Percentiles rank a stretch among this genome's conserved stretches.
These are phyloP conservation scores for Boletus bicolor DNA, from an alignment of 768 basidiomycete genomes.

Conservation along the genomic window DNA sequence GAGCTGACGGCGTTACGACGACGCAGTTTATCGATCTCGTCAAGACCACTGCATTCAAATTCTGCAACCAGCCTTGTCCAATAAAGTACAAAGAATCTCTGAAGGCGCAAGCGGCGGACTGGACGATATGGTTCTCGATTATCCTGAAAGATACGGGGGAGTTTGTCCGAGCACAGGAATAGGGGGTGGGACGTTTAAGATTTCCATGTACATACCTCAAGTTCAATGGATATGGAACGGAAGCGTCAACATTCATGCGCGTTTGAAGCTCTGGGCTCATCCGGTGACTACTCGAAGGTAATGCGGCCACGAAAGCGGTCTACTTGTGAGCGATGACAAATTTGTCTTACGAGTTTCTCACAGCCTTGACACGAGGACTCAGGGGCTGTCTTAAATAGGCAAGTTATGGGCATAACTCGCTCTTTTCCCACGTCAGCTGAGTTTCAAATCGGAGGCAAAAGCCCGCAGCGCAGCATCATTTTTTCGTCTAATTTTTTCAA, in stretches of 20 bases:
- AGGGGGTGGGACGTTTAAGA: slow-evolving; percentile 24
- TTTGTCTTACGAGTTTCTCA: neutral
- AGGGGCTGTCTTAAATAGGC: too few relatives aligned
- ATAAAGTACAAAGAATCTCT: slow-evolving; percentile 4
- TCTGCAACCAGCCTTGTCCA: neutral
- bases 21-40: neutral
- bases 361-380: too few relatives aligned
- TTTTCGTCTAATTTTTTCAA: too few relatives aligned
- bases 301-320: slow-evolving; percentile 18
- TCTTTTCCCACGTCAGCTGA: too few relatives aligned
- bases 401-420: too few relatives aligned
- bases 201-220: slow-evolving; percentile 12
- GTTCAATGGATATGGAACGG: slow-evolving; percentile 35
- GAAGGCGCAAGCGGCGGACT: slow-evolving; percentile 5
- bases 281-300: slow-evolving; percentile 23
- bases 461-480: too few relatives aligned
- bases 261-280: slow-evolving; percentile 29
- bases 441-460: too few relatives aligned
- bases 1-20: neutral
- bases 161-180: slow-evolving; percentile 20
- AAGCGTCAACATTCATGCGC: slow-evolving; percentile 35
- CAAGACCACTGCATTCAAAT: neutral
- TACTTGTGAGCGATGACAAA: slow-evolving; percentile 27
- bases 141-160: slow-evolving; percentile 2
- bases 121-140: slow-evolving; percentile 10